phyloP scores from a whole-genome alignment of 768 basidiomycete species.

The Piloderma croceum region DNA sequence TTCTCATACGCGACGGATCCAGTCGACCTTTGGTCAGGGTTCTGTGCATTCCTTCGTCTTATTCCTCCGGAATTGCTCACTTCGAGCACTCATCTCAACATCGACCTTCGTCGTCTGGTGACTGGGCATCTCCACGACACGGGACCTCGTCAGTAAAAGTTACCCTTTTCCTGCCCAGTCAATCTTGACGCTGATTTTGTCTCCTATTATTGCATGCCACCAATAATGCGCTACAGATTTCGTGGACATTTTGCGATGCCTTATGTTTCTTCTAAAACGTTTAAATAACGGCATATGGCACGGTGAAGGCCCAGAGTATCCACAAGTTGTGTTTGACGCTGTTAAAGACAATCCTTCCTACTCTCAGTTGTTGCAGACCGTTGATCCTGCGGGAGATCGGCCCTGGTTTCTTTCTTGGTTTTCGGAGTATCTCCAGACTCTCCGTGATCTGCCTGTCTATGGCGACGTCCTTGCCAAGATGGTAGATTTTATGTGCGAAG shows the following conservation, averaged over 20 bases:
- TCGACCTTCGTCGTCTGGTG: slow-evolving; percentile 50
- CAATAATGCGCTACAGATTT: slow-evolving; percentile 43
- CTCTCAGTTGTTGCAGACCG: slow-evolving; percentile 37
- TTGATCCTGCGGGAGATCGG: slow-evolving; percentile 26
- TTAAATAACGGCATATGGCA: slow-evolving; percentile 59
- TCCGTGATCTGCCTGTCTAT: slow-evolving; percentile 44
- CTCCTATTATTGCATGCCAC: not conserved
- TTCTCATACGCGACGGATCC: slow-evolving; percentile 33
- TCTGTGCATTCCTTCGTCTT: slow-evolving; percentile 42
- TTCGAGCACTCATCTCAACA: slow-evolving; percentile 28
- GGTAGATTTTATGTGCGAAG: slow-evolving; percentile 70
- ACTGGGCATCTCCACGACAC: slow-evolving; percentile 55
- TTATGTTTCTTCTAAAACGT: slow-evolving; percentile 55
- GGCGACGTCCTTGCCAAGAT: slow-evolving; percentile 69
- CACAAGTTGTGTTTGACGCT: slow-evolving; percentile 73
- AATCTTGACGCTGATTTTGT: slow-evolving; percentile 4
- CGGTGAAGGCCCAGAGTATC: slow-evolving; percentile 64
- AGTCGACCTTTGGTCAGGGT: slow-evolving; percentile 48
- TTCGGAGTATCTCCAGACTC: slow-evolving; percentile 52
- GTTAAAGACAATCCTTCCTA: slow-evolving; percentile 74
- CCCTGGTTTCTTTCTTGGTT: slow-evolving; percentile 62
- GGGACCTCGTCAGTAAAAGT: slow-evolving; percentile 50
- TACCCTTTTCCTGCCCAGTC: slow-evolving; percentile 9
- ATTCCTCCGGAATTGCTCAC: slow-evolving; percentile 42
- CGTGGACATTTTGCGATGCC: slow-evolving; percentile 48